Evolutionary conservation across 768 basidiomycete genomes (phyloP).

Genomic region (Mycena galopus): DNA sequence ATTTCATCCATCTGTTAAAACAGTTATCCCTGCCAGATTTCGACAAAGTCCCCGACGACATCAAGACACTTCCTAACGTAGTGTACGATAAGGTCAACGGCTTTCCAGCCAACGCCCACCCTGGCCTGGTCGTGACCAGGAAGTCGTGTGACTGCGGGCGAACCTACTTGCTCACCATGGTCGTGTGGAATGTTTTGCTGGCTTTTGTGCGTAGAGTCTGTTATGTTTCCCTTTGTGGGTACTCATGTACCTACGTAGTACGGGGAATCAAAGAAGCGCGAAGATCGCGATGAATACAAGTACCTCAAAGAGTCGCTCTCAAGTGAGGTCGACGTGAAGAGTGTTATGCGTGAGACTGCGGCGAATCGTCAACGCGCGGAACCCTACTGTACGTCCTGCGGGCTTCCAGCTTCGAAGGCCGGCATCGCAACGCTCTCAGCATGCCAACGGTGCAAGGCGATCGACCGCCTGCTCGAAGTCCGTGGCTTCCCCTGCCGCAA

Average conservation of each 20-base stretch:
- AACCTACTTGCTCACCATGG: conserved; percentile 30
- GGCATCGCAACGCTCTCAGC: conserved; percentile 22
- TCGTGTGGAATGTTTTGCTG: conserved; percentile 35
- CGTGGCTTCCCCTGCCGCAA: background rate
- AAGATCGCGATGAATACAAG: conserved; percentile 11
- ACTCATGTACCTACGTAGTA: conserved; percentile 27
- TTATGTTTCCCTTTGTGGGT: background rate
- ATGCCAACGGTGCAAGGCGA: conserved; percentile 25
- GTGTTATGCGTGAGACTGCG: background rate
- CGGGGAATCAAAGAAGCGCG: conserved; percentile 23
- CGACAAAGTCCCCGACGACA: conserved; percentile 27
- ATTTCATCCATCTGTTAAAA: conserved; percentile 30
- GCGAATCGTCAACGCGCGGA: conserved; percentile 17
- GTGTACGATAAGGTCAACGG: conserved; percentile 30
- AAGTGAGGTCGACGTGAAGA: background rate
- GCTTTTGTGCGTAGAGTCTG: conserved; percentile 29
- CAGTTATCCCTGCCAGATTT: conserved; percentile 27
- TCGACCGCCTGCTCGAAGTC: conserved; percentile 34
- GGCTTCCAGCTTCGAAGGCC: conserved; percentile 27
- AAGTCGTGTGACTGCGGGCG: conserved; percentile 10
- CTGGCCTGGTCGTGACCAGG: conserved; percentile 14
- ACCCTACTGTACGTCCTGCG: conserved; percentile 31
- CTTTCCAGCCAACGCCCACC: conserved; percentile 1
- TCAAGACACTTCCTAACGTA: conserved; percentile 22
- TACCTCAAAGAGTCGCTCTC: background rate